phyloP scores from a whole-genome alignment of 1,284 basidiomycete species.

The Cyathus olla region DNA sequence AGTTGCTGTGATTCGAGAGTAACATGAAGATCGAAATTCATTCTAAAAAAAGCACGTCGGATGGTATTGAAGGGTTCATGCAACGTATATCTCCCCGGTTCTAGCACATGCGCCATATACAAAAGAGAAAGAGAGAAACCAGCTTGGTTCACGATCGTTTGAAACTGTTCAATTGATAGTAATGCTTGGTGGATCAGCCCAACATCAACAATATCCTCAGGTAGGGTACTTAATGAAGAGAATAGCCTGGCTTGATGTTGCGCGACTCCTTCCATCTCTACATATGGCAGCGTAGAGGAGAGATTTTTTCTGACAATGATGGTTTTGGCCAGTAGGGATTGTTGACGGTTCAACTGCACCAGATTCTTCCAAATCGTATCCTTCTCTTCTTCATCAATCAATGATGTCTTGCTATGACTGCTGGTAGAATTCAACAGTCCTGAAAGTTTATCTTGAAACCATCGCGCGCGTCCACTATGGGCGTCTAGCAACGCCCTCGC shows the following conservation, averaged over 20 bases:
- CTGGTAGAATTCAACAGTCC: too few species aligned
- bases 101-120: conserved; percentile 31
- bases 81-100: conserved; percentile 20
- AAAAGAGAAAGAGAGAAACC: conserved; percentile 39
- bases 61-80: conserved; percentile 49
- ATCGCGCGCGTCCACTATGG: conserved; percentile 13
- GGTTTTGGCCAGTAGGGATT: conserved; percentile 12
- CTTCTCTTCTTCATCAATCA: too few species aligned
- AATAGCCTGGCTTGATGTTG: conserved; percentile 26
- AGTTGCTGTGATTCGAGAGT: conserved; percentile 30
- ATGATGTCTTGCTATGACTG: too few species aligned
- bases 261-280: conserved; percentile 22
- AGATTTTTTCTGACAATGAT: conserved; percentile 13
- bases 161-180: conserved; percentile 25
- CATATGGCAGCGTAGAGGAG: conserved; percentile 20
- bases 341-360: neutral
- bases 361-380: too few species aligned
- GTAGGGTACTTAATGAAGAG: conserved; percentile 11
- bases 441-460: too few species aligned
- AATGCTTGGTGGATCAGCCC: too few species aligned
- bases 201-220: conserved; percentile 3
- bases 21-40: conserved; percentile 24
- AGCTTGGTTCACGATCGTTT: conserved; percentile 34
- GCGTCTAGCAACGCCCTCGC: conserved; percentile 43
- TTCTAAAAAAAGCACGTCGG: conserved; percentile 45